Evolutionary conservation across 2,329 filamentous ascomycete species (phyloP).

Genomic region (Ophiosphaerella korrae): DNA sequence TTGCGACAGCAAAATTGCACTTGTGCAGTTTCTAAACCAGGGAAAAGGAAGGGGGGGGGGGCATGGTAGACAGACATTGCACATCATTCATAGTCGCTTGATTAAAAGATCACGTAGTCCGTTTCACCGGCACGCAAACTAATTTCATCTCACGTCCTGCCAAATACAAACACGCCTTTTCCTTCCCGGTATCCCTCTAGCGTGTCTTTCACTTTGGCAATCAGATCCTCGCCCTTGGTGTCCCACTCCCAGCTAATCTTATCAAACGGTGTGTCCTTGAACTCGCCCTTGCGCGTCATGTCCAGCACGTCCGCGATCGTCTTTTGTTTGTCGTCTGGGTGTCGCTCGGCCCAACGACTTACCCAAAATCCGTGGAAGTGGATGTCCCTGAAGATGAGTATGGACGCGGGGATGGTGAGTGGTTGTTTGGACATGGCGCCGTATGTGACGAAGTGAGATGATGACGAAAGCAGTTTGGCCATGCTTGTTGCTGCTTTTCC

Average conservation of each 20-base stretch:
- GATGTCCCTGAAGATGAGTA: conserved; percentile 93
- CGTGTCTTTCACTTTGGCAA: conserved; percentile 78
- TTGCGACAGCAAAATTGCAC: not conserved
- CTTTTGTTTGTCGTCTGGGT: conserved; percentile 73
- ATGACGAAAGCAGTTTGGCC: conserved; percentile 70
- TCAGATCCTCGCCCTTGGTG: conserved; percentile 71
- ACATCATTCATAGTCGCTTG: no score
- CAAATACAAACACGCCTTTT: conserved; percentile 89
- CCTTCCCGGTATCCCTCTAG: conserved; percentile 82
- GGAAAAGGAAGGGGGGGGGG: no score
- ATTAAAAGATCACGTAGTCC: no score
- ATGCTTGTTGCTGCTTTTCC: conserved; percentile 81
- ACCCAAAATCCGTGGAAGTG: conserved; percentile 95
- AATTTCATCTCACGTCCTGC: conserved; percentile 39
- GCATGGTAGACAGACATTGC: no score
- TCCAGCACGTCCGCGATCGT: conserved; percentile 86
- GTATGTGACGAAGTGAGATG: conserved; percentile 85
- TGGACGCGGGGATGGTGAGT: conserved; percentile 76
- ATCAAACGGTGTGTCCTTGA: conserved; percentile 82
- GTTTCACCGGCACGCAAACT: no score
- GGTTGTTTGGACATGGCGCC: conserved; percentile 94
- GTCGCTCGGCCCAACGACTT: conserved; percentile 80
- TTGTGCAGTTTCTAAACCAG: not conserved
- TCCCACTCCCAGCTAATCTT: conserved; percentile 83
- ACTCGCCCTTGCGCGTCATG: conserved; percentile 74